Conservation (phyloP, 805 yeast species). For the Wickerhamiella galacta region DNA sequence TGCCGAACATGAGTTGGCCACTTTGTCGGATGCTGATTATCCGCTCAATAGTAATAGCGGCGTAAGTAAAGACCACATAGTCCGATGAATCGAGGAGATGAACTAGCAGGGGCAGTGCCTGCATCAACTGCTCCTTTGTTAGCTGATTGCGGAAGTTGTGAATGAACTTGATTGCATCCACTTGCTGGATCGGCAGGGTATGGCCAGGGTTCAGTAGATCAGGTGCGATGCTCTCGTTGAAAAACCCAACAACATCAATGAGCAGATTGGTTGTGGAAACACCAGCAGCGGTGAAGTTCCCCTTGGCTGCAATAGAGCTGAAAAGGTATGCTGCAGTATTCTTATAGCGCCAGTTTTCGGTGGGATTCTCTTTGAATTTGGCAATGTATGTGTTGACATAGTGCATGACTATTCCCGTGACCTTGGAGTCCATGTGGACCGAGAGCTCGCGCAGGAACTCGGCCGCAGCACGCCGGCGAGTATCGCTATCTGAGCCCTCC, state of each 20-base stretch:
- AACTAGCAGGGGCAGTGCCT: slow-evolving; percentile 65
- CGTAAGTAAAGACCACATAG: slow-evolving; percentile 79
- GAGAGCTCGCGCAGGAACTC: slow-evolving; percentile 80
- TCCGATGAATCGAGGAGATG: slow-evolving; percentile 47
- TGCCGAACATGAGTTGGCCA: slow-evolving; percentile 42
- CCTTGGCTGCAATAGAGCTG: slow-evolving; percentile 81
- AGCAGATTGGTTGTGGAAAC: slow-evolving; percentile 71
- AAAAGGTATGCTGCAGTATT: slow-evolving; percentile 78
- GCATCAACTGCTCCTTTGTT: slow-evolving; percentile 64
- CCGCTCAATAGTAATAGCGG: slow-evolving; percentile 85
- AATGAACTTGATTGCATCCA: slow-evolving; percentile 85
- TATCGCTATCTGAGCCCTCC: slow-evolving; percentile 88
- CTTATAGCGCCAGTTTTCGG: slow-evolving; percentile 61
- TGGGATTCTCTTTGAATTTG: slow-evolving; percentile 28
- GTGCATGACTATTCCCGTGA: slow-evolving; percentile 56
- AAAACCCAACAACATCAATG: slow-evolving; percentile 76
- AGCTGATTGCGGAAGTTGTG: slow-evolving; percentile 84
- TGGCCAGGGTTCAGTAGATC: slow-evolving; percentile 41
- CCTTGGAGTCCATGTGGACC: slow-evolving; percentile 52
- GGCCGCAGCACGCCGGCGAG: slow-evolving; percentile 84
- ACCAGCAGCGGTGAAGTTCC: slow-evolving; percentile 72
- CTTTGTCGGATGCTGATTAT: slow-evolving; percentile 56
- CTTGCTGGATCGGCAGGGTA: slow-evolving; percentile 53
- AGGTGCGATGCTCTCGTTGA: slow-evolving; percentile 61
- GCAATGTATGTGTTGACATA: slow-evolving; percentile 54